These are phyloP conservation scores for Phytophthora podocarpi DNA, from an alignment of 352 stramenopile species.

Conservation along the genomic window DNA sequence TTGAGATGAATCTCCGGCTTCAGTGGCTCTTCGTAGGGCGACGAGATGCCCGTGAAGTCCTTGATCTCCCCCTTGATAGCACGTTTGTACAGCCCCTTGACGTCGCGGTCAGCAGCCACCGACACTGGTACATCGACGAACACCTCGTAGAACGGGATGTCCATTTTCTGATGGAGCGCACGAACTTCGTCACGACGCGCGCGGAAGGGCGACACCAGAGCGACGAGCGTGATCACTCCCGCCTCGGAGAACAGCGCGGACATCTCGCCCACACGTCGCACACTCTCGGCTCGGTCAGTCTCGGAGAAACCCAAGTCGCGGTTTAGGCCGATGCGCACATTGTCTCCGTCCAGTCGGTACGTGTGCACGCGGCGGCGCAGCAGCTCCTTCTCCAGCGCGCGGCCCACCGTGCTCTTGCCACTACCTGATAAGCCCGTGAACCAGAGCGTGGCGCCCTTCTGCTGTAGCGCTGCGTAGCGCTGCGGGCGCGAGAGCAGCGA, in stretches of 20 bases:
- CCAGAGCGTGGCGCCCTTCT: conserved; percentile 98
- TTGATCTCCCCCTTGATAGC: conserved; percentile 96
- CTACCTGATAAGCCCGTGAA: conserved; percentile 98
- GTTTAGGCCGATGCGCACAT: conserved; percentile 98
- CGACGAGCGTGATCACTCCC: conserved; percentile 97
- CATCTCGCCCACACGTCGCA: conserved; percentile 97
- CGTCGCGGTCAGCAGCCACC: conserved; percentile 96
- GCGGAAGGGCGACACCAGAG: conserved; percentile 96
- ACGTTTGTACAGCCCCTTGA: conserved; percentile 96
- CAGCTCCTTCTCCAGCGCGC: conserved; percentile 95
- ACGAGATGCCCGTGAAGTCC: conserved; percentile 98
- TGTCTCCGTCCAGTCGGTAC: conserved; percentile 98
- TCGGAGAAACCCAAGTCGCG: conserved; percentile 96
- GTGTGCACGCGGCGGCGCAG: conserved; percentile 95
- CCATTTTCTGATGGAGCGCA: conserved; percentile 91
- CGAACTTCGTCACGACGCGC: conserved; percentile 94
- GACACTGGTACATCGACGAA: conserved; percentile 98
- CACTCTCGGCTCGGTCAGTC: conserved; percentile 95
- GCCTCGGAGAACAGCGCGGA: conserved; percentile 96
- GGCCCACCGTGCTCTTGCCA: conserved; percentile 98
- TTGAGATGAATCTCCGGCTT: conserved; percentile 95
- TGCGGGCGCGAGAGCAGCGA: conserved; percentile 68
- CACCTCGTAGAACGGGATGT: conserved; percentile 98
- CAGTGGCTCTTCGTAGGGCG: conserved; percentile 96
- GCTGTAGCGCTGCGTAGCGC: conserved; percentile 78